phyloP scores from a whole-genome alignment of 1,284 basidiomycete species.

The Ganoderma lucidum region DNA sequence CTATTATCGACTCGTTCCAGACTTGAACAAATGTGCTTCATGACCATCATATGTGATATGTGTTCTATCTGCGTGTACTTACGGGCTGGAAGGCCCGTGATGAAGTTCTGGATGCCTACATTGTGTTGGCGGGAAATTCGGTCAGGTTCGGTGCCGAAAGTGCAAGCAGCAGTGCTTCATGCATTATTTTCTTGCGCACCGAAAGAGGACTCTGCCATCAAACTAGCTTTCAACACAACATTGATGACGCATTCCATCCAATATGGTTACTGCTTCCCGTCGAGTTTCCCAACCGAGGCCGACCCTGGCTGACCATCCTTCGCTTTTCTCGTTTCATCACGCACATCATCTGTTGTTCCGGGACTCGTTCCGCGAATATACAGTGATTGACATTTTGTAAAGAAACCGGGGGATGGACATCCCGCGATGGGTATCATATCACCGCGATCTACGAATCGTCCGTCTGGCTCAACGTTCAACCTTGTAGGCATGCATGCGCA shows the following conservation, averaged over 20 bases:
- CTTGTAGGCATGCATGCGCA: neutral
- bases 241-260: neutral
- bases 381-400: neutral
- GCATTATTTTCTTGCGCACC: neutral
- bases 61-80: neutral
- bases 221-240: neutral
- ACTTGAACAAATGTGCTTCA: neutral
- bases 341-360: neutral
- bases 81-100: neutral
- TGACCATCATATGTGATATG: neutral
- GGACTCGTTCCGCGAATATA: neutral
- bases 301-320: neutral
- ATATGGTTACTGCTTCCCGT: neutral
- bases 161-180: neutral
- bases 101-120: neutral
- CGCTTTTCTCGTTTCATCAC: neutral
- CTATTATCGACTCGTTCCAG: neutral
- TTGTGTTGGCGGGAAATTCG: neutral
- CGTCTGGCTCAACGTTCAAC: constrained; percentile 1
- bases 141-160: neutral
- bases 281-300: neutral
- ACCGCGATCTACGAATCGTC: neutral
- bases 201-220: neutral
- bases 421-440: neutral
- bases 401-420: neutral